These are phyloP conservation scores for Myxozyma geophila DNA, from an alignment of 805 yeast genomes.

Conservation along the genomic window DNA sequence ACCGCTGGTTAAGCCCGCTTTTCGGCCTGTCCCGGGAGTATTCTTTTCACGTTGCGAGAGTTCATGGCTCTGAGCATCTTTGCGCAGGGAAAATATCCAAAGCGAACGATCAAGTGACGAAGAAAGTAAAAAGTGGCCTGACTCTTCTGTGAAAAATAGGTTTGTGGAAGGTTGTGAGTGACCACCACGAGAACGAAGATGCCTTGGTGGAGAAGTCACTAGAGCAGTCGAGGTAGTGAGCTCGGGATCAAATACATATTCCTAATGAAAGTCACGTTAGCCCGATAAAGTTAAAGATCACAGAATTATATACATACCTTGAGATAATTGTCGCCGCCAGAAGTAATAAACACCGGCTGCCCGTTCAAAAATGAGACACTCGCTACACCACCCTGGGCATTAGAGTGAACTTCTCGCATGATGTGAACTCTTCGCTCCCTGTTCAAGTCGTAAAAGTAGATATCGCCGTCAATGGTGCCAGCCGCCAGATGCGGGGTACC, in stretches of 20 bases:
- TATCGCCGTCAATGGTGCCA: conserved; percentile 78
- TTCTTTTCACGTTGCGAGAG: conserved; percentile 74
- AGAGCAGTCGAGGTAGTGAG: conserved; percentile 58
- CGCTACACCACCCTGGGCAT: conserved; percentile 71
- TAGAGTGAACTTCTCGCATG: conserved; percentile 68
- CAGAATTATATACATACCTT: conserved; percentile 45
- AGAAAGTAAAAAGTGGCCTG: conserved; percentile 81
- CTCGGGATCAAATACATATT: conserved; percentile 91
- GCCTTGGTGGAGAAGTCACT: conserved; percentile 84
- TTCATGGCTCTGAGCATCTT: conserved; percentile 95
- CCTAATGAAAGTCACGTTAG: conserved; percentile 45
- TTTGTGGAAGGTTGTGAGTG: conserved; percentile 87
- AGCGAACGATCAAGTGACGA: conserved; percentile 85
- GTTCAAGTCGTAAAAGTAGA: conserved; percentile 82
- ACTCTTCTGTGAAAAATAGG: conserved; percentile 75
- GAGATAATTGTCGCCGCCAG: conserved; percentile 88
- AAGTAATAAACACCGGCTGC: conserved; percentile 85
- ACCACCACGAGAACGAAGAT: conserved; percentile 94
- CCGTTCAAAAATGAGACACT: conserved; percentile 79
- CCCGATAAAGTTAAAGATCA: neutral
- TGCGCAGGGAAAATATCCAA: conserved; percentile 91
- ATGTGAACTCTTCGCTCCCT: conserved; percentile 75
- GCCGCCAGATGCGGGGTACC: conserved; percentile 82
- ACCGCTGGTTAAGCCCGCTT: conserved; percentile 34
- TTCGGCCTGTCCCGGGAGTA: conserved; percentile 38